Evolutionary conservation across 768 basidiomycete species (phyloP).

Genomic region (Pleurotus tuber-regium): DNA sequence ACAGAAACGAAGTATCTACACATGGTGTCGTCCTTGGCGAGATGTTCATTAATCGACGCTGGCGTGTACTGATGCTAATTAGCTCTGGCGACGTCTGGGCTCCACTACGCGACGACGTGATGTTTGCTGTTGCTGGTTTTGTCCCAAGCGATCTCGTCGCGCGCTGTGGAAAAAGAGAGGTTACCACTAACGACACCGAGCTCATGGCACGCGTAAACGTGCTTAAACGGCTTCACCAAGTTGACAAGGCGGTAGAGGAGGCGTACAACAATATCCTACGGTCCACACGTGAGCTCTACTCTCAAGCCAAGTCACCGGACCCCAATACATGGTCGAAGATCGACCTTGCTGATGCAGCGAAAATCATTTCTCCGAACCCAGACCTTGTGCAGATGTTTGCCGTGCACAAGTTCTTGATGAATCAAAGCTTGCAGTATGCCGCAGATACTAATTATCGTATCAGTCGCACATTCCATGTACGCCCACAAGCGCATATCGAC

Average conservation of each 20-base stretch:
- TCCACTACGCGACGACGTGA: conserved; percentile 50
- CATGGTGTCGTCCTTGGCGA: conserved; percentile 38
- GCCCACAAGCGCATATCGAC: conserved; percentile 56
- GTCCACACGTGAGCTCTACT: conserved; percentile 39
- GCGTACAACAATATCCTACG: conserved; percentile 28
- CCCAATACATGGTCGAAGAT: conserved; percentile 53
- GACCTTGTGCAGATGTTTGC: conserved; percentile 36
- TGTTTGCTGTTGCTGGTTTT: conserved; percentile 60
- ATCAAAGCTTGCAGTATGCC: conserved; percentile 48
- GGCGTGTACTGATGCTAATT: conserved; percentile 22
- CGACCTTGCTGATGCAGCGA: conserved; percentile 52
- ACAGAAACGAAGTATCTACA: conserved; percentile 28
- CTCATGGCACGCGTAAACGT: conserved; percentile 63
- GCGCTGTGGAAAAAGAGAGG: conserved; percentile 41
- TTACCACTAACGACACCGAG: conserved; percentile 31
- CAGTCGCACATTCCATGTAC: conserved; percentile 56
- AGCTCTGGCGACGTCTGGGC: conserved; percentile 54
- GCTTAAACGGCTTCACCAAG: conserved; percentile 53
- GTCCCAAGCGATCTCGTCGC: conserved; percentile 40
- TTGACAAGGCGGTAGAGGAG: conserved; percentile 48
- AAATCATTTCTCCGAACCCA: conserved; percentile 36
- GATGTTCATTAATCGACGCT: conserved; percentile 16
- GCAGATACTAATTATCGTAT: conserved; percentile 45
- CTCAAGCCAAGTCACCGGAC: conserved; percentile 39
- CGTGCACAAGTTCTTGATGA: conserved; percentile 69